Evolutionary conservation across 768 basidiomycete species (phyloP), one percentile per base, ranked within the genome.

Genomic region (Gloeostereum incarnatum): DNA sequence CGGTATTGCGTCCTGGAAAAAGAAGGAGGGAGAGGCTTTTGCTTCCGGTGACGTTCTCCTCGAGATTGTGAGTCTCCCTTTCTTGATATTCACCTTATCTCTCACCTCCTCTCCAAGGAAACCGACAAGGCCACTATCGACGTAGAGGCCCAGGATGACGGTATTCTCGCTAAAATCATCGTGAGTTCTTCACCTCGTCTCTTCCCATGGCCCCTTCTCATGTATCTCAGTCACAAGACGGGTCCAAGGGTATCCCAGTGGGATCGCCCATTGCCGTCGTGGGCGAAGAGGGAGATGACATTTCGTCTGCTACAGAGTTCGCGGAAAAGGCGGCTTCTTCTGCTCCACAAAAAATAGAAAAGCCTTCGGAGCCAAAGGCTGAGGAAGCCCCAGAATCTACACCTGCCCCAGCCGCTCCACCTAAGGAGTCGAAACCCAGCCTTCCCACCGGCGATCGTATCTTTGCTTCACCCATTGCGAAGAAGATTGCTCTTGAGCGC

Each of bases 41-140:
- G 47, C 78, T 13, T 76, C 81, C 5, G 94, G 96, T 18, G 96
- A 99, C 53, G 92, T 99, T 45, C 64, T 99, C 43, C 79, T 98
- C 33, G 94, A 98, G 63, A 93, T 99, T 51, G 92, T 93, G 47
- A 53, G 79, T 65, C 29, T 40, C 18, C 22, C 21, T 31, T 26
- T 38, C 26, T 27, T 3, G 7, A 11, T 29, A 31, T 38, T 34
- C 32, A 33, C 24, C 29, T n/a, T 31, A 17, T 9, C 16, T 16
- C 31, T 35, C 27, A 38, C 32, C n/a, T 35, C 35, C 36, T 44
- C 35, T 34, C 33, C 10, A 45, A 94, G 91, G 96, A 99, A 82
- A 99, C 96, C 38, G 96, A 99, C 81, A 99, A 99, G 74, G 94
- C 96, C 16, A 93, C 92, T 34, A 98, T 99, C 61, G 96, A 99